phyloP scores from a whole-genome alignment of 1,284 basidiomycete genomes.

The Paramarasmius palmivorus region DNA sequence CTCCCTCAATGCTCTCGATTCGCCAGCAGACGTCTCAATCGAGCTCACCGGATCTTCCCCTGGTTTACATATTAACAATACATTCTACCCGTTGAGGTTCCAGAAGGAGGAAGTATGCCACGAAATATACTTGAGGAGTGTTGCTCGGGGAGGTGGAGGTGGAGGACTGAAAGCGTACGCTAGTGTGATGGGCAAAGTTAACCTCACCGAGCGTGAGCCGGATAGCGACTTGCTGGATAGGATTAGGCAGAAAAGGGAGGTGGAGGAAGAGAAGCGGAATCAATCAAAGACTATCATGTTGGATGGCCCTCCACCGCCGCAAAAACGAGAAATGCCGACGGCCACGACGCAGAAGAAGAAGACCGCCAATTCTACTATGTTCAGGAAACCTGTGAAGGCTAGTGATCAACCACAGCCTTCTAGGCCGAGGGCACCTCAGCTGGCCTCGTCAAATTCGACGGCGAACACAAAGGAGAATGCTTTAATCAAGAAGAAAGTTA shows the following conservation, averaged over 20 bases:
- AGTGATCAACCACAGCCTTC: constrained; percentile 24
- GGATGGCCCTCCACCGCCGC: constrained; percentile 35
- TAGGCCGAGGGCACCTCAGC: constrained; percentile 25
- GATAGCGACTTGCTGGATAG: constrained; percentile 49
- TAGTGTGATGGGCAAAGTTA: constrained; percentile 66
- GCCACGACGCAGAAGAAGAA: constrained; percentile 34
- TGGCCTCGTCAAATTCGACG: constrained; percentile 25
- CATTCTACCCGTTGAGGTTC: constrained; percentile 59
- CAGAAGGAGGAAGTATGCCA: constrained; percentile 55
- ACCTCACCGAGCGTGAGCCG: constrained; percentile 56
- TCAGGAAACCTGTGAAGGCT: constrained; percentile 34
- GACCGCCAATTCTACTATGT: constrained; percentile 21
- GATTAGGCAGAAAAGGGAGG: constrained; percentile 55
- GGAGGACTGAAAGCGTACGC: constrained; percentile 72
- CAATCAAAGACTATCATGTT: constrained; percentile 55
- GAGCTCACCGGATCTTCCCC: constrained; percentile 54
- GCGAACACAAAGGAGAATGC: constrained; percentile 24
- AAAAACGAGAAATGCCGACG: constrained; percentile 14
- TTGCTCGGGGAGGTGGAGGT: constrained; percentile 48
- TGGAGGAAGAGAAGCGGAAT: constrained; percentile 56
- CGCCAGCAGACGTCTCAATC: constrained; percentile 51
- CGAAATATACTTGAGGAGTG: constrained; percentile 71
- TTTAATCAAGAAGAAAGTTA: constrained; percentile 44
- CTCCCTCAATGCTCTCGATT: constrained; percentile 63
- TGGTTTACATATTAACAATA: constrained; percentile 62